A percentile compares a stretch with the other conserved stretches of the same genome.
phyloP scores from a whole-genome alignment of 805 yeast genomes.

The Ogataea naganishii region DNA sequence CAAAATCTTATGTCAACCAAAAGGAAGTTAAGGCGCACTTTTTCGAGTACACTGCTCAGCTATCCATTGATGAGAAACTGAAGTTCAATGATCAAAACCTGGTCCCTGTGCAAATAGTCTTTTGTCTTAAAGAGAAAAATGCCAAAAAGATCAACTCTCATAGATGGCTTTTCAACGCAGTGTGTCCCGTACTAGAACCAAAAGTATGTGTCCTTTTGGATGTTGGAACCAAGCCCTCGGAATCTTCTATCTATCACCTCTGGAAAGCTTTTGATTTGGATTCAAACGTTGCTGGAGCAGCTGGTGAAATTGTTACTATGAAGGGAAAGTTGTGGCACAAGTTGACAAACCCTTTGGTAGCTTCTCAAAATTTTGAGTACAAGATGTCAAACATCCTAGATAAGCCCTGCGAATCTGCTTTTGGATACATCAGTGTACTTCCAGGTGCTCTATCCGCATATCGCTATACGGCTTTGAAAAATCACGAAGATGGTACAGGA shows the following conservation, averaged over 20 bases:
- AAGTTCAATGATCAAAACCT: slow-evolving; percentile 84
- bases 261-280: slow-evolving; percentile 98
- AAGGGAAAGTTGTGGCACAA: slow-evolving; percentile 83
- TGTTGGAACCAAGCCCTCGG: slow-evolving; percentile 96
- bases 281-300: slow-evolving; percentile 97
- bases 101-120: slow-evolving; percentile 90
- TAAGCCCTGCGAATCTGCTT: slow-evolving; percentile 86
- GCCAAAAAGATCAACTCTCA: slow-evolving; percentile 94
- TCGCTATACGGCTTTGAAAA: slow-evolving; percentile 76
- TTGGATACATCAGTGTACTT: slow-evolving; percentile 87
- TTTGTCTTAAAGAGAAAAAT: slow-evolving; percentile 88
- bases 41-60: slow-evolving; percentile 94
- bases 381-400: slow-evolving; percentile 95
- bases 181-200: slow-evolving; percentile 88
- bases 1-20: slow-evolving; percentile 87
- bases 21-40: slow-evolving; percentile 89
- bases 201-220: slow-evolving; percentile 83
- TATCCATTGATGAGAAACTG: slow-evolving; percentile 81
- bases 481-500: slow-evolving; percentile 86
- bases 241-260: slow-evolving; percentile 78
- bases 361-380: slow-evolving; percentile 93
- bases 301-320: slow-evolving; percentile 95
- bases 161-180: slow-evolving; percentile 94
- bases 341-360: slow-evolving; percentile 82
- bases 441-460: slow-evolving; percentile 97